These are phyloP conservation scores for Sanghuangporus sanghuang DNA, from an alignment of 1,284 basidiomycete genomes.

Conservation along the genomic window DNA sequence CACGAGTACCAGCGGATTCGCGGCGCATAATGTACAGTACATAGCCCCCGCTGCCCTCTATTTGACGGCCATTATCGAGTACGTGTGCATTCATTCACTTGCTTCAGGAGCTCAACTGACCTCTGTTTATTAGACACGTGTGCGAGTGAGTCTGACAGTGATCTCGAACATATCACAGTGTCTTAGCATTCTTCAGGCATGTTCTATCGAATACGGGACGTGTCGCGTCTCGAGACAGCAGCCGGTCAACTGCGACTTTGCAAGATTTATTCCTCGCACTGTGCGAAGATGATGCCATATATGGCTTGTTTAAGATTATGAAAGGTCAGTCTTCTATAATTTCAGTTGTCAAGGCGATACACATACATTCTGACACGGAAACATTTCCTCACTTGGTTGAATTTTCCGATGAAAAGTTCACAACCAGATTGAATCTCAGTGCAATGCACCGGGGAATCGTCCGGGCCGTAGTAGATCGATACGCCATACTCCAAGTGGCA, in stretches of 20 bases:
- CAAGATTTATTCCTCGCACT: constrained; percentile 82
- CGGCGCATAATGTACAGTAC: constrained; percentile 49
- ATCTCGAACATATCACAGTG: constrained; percentile 13
- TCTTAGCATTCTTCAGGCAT: constrained; percentile 47
- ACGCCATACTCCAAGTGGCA: constrained; percentile 42
- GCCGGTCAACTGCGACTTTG: constrained; percentile 65
- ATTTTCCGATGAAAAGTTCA: constrained; percentile 45
- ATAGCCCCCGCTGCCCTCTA: constrained; percentile 83
- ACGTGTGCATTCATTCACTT: constrained; percentile 32
- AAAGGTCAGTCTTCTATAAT: constrained; percentile 49
- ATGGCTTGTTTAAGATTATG: constrained; percentile 81
- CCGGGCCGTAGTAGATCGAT: constrained; percentile 62
- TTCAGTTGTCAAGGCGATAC: constrained; percentile 4
- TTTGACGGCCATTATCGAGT: constrained; percentile 91
- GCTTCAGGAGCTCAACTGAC: constrained; percentile 7
- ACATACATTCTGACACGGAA: not conserved
- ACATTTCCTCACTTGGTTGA: not conserved
- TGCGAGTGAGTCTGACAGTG: constrained; percentile 64
- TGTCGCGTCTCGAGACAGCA: constrained; percentile 80
- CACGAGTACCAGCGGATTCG: constrained; percentile 33
- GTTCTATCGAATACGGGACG: constrained; percentile 77
- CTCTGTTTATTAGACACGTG: constrained; percentile 47
- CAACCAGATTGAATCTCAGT: constrained; percentile 68
- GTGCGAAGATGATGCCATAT: constrained; percentile 83
- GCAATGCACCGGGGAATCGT: constrained; percentile 40